Conservation (phyloP, 1,139 yeast species). For the Blastobotrys elegans region DNA sequence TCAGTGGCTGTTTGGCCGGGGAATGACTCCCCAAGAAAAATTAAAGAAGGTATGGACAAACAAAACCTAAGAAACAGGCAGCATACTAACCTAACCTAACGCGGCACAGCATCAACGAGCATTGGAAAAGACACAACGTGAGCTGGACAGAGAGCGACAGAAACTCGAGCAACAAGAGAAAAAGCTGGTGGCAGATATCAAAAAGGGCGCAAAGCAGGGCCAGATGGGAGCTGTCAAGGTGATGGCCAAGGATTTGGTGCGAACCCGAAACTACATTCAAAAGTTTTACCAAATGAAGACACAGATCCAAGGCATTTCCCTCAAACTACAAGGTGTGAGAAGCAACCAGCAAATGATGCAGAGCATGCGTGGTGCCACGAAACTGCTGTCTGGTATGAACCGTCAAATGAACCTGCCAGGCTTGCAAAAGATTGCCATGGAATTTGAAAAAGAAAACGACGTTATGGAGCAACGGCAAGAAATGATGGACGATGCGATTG, state of each 20-base stretch:
- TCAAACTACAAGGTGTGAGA: conserved; percentile 86
- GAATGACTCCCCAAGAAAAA: conserved; percentile 89
- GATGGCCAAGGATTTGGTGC: conserved; percentile 89
- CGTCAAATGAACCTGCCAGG: conserved; percentile 87
- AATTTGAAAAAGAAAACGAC: conserved; percentile 90
- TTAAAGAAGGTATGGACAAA: conserved; percentile 55
- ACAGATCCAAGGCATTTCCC: conserved; percentile 87
- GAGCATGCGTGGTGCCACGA: conserved; percentile 95
- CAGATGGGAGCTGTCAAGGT: conserved; percentile 87
- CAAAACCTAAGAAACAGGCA: neutral
- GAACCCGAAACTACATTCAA: conserved; percentile 73
- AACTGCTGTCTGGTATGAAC: conserved; percentile 77
- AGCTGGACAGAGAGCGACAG: conserved; percentile 76
- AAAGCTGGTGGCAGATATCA: conserved; percentile 77
- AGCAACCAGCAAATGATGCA: conserved; percentile 94
- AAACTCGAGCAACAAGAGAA: conserved; percentile 90
- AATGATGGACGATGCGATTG: conserved; percentile 97
- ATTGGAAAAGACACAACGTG: conserved; percentile 89
- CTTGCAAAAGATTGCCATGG: conserved; percentile 84
- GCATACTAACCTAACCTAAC: neutral
- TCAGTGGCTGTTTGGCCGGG: conserved; percentile 95
- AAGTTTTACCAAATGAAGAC: conserved; percentile 94
- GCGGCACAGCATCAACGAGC: conserved; percentile 74
- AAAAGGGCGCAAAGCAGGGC: conserved; percentile 84
- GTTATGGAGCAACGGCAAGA: conserved; percentile 98